Conservation (phyloP, 345 rosid genomes). For the Eucalyptus albens region DNA sequence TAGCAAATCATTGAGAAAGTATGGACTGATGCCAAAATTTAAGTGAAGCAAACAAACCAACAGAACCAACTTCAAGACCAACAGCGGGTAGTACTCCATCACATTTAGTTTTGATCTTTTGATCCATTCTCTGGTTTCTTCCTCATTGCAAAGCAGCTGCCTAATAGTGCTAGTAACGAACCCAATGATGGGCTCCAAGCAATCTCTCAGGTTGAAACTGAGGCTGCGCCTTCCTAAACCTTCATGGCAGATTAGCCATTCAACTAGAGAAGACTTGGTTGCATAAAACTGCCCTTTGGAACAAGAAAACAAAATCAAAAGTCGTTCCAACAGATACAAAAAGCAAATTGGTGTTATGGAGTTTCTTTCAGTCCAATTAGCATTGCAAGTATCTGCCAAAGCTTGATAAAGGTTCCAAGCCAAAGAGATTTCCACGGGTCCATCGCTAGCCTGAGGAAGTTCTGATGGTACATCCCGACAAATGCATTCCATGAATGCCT, state of each 20-base stretch:
- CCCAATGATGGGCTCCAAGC: neutral
- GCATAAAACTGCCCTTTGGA: neutral
- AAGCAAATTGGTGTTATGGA: conserved; percentile 28
- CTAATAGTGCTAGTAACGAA: neutral
- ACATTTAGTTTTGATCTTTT: no score
- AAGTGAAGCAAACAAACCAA: neutral
- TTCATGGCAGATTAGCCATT: conserved; percentile 21
- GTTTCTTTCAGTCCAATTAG: neutral
- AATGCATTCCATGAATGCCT: conserved; percentile 5
- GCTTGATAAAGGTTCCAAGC: conserved; percentile 10
- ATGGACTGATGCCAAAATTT: conserved; percentile 11
- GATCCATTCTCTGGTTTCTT: no score
- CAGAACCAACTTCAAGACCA: no score
- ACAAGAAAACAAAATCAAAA: conserved; percentile 4
- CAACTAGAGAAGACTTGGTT: conserved; percentile 17
- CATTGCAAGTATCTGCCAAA: conserved; percentile 6
- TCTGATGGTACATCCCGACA: neutral
- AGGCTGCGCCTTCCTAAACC: neutral
- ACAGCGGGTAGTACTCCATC: no score
- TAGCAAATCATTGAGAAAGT: conserved; percentile 3
- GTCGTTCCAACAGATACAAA: conserved; percentile 29
- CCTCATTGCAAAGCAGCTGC: neutral
- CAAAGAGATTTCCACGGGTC: neutral
- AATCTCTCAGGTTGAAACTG: neutral
- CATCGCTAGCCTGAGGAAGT: neutral